Evolutionary conservation across 2,329 filamentous ascomycete species (phyloP).

Genomic region (Cercospora beticola): DNA sequence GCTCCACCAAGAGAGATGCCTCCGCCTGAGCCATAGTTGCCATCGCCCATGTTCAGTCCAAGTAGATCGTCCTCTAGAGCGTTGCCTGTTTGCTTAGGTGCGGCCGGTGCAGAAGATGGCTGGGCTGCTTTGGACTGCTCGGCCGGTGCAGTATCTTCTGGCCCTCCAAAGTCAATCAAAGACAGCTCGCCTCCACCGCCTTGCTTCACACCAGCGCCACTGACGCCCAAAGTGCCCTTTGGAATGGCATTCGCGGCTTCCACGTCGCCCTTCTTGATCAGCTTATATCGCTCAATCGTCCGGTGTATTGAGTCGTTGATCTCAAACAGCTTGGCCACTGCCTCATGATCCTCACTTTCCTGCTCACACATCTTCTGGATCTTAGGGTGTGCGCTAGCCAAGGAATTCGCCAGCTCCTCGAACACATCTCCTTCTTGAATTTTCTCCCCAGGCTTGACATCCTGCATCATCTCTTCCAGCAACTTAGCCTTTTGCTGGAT

Average conservation of each 20-base stretch:
- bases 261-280: constrained; percentile 92
- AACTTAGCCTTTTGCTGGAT: constrained; percentile 94
- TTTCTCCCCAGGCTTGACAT: constrained; percentile 76
- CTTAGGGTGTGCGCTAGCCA: constrained; percentile 94
- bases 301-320: constrained; percentile 99
- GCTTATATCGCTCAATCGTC: constrained; percentile 90
- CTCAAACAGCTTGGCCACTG: constrained; percentile 89
- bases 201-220: constrained; percentile 61
- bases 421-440: constrained; percentile 70
- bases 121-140: constrained; percentile 32
- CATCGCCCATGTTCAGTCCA: constrained; percentile 77
- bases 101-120: constrained; percentile 43
- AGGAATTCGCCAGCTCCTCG: constrained; percentile 80
- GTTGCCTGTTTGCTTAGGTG: constrained; percentile 53
- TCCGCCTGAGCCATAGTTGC: constrained; percentile 70
- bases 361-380: constrained; percentile 99
- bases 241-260: constrained; percentile 81
- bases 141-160: constrained; percentile 49
- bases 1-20: constrained; percentile 71
- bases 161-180: constrained; percentile 83
- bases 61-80: constrained; percentile 87
- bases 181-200: constrained; percentile 77
- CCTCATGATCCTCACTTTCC: constrained; percentile 94
- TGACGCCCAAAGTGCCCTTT: constrained; percentile 71
- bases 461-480: constrained; percentile 87